phyloP scores from a whole-genome alignment of 768 basidiomycete genomes.

The Podaxis carcinomalis region DNA sequence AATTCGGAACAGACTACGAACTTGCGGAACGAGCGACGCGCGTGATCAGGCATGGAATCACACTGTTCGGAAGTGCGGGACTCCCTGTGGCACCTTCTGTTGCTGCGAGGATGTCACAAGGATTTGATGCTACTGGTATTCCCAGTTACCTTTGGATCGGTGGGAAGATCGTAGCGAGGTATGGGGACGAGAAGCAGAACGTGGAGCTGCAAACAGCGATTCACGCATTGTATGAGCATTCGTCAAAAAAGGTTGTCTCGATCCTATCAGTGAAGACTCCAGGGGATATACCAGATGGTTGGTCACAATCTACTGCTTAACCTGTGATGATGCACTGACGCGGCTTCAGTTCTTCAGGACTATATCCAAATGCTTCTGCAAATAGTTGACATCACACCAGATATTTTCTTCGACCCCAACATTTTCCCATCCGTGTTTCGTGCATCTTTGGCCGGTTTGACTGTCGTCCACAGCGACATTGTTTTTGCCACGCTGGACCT shows the following conservation, averaged over 20 bases:
- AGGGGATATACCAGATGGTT: constrained; percentile 84
- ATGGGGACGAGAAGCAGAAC: constrained; percentile 58
- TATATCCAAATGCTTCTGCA: constrained; percentile 79
- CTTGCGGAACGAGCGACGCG: constrained; percentile 83
- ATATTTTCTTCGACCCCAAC: constrained; percentile 74
- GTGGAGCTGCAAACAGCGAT: constrained; percentile 49
- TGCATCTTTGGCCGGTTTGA: constrained; percentile 72
- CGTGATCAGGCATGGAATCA: constrained; percentile 78
- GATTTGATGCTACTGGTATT: constrained; percentile 77
- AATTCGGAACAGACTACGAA: constrained; percentile 71
- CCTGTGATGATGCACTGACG: background rate
- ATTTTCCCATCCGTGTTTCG: constrained; percentile 77
- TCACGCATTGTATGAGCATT: constrained; percentile 64
- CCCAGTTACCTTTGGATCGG: constrained; percentile 93
- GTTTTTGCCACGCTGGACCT: constrained; percentile 80
- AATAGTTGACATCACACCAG: constrained; percentile 63
- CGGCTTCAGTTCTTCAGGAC: constrained; percentile 80
- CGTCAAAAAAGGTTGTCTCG: constrained; percentile 65
- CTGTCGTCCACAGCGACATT: constrained; percentile 78
- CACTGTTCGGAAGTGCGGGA: constrained; percentile 69
- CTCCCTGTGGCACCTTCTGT: constrained; percentile 68
- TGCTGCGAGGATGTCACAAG: constrained; percentile 67
- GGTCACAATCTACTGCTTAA: constrained; percentile 21
- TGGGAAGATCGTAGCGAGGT: constrained; percentile 78
- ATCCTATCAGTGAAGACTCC: constrained; percentile 67